Percentiles rank a stretch among this genome's conserved stretches.
Evolutionary conservation across 2,329 filamentous ascomycete genomes (phyloP).

Genomic region (Cordyceps farinosa): DNA sequence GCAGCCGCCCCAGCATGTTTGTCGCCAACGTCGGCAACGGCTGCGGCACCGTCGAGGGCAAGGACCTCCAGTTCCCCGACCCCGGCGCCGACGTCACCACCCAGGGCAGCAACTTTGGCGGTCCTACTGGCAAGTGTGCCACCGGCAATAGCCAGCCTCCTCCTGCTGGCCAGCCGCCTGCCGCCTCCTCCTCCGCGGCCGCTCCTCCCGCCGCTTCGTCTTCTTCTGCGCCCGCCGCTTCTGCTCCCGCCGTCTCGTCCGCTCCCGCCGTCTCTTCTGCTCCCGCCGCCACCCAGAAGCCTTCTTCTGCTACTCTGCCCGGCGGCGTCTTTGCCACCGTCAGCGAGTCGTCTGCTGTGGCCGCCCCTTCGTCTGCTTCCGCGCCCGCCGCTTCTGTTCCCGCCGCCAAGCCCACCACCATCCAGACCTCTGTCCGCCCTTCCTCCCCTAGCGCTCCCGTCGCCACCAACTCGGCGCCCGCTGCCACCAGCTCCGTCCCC

Average conservation of each 20-base stretch:
- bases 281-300: neutral
- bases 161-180: constrained; percentile 15
- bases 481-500: constrained; percentile 26
- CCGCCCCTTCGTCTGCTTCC: neutral
- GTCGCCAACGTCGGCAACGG: constrained; percentile 52
- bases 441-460: constrained; percentile 15
- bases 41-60: constrained; percentile 47
- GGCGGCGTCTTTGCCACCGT: constrained; percentile 44
- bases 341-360: constrained; percentile 8
- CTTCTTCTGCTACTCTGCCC: constrained; percentile 24
- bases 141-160: constrained; percentile 11
- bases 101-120: constrained; percentile 29
- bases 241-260: constrained; percentile 19
- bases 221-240: constrained; percentile 22
- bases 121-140: constrained; percentile 16
- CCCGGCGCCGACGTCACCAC: constrained; percentile 52
- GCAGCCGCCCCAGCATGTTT: constrained; percentile 63
- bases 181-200: neutral
- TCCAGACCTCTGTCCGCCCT: constrained; percentile 9
- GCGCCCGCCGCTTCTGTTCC: neutral
- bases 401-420: constrained; percentile 12
- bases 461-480: constrained; percentile 18
- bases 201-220: neutral
- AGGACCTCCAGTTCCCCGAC: constrained; percentile 62
- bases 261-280: neutral